These are phyloP conservation scores for Saturnispora halmiae DNA, from an alignment of 805 yeast species.

Conservation along the genomic window DNA sequence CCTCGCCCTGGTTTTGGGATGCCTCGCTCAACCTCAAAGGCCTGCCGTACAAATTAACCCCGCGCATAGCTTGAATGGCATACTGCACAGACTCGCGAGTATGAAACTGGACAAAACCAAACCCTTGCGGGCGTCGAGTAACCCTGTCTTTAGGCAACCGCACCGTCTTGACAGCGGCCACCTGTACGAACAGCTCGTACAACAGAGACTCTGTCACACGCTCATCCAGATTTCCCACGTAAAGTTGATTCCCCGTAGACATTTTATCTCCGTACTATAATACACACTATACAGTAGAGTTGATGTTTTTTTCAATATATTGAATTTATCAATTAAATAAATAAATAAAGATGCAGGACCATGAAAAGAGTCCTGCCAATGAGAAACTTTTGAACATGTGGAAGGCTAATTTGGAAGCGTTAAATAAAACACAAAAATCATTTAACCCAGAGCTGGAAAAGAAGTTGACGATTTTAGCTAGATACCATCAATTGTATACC, in stretches of 20 bases:
- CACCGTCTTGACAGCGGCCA: conserved; percentile 65
- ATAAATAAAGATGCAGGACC: too few relatives aligned
- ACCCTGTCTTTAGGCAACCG: conserved; percentile 76
- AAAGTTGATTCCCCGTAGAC: conserved; percentile 31
- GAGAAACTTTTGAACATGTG: not conserved
- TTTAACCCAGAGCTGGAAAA: not conserved
- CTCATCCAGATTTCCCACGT: conserved; percentile 76
- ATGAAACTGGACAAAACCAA: conserved; percentile 73
- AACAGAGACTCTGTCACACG: conserved; percentile 61
- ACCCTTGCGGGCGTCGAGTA: conserved; percentile 67
- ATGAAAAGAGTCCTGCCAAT: not conserved
- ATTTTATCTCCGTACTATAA: too few relatives aligned
- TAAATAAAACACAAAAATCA: conserved; percentile 1
- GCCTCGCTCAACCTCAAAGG: conserved; percentile 50
- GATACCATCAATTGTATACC: not conserved
- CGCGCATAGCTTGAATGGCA: conserved; percentile 50
- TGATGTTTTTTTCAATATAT: too few relatives aligned
- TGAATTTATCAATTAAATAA: too few relatives aligned
- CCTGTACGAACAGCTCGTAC: conserved; percentile 77
- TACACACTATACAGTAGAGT: too few relatives aligned
- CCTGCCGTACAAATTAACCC: conserved; percentile 53
- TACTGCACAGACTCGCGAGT: conserved; percentile 59
- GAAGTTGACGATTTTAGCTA: conserved; percentile 5
- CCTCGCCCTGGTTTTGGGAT: conserved; percentile 11
- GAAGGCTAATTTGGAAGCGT: conserved; percentile 1